Percentiles rank a stretch among this genome's conserved stretches.
Evolutionary conservation across 108 stramenopile genomes (phyloP).

Genomic region (Hondaea fermentalgiana): DNA sequence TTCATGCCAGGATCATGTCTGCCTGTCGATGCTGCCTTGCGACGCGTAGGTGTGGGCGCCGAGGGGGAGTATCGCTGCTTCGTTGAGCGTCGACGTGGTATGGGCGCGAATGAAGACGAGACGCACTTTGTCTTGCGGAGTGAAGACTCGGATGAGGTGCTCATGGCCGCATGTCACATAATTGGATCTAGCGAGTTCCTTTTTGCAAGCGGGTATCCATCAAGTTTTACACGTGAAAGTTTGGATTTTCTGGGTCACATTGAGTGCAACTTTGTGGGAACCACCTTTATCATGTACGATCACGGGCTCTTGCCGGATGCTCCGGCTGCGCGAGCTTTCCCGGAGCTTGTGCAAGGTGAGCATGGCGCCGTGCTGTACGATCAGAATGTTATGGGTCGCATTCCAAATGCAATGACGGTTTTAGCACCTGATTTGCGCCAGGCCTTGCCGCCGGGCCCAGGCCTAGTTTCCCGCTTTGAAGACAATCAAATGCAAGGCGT

Average conservation of each 20-base stretch:
- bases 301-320: background rate
- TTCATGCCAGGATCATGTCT: background rate
- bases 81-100: background rate
- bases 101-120: background rate
- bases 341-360: background rate
- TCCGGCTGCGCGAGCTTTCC: background rate
- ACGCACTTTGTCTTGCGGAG: background rate
- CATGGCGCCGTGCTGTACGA: background rate
- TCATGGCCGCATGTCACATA: background rate
- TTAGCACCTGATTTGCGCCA: background rate
- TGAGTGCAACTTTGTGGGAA: background rate
- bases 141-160: background rate
- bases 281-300: background rate
- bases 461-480: background rate
- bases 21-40: background rate
- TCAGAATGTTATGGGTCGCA: conserved; percentile 21
- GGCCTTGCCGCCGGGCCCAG: background rate
- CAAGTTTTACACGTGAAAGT: background rate
- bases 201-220: background rate
- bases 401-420: conserved; percentile 26
- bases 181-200: background rate
- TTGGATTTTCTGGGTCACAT: background rate
- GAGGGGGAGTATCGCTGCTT: background rate
- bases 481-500: background rate
- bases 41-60: background rate